Base-by-base conservation (phyloP, 192 early-diverging fungal genomes). In the Linnemannia elongata region DNA sequence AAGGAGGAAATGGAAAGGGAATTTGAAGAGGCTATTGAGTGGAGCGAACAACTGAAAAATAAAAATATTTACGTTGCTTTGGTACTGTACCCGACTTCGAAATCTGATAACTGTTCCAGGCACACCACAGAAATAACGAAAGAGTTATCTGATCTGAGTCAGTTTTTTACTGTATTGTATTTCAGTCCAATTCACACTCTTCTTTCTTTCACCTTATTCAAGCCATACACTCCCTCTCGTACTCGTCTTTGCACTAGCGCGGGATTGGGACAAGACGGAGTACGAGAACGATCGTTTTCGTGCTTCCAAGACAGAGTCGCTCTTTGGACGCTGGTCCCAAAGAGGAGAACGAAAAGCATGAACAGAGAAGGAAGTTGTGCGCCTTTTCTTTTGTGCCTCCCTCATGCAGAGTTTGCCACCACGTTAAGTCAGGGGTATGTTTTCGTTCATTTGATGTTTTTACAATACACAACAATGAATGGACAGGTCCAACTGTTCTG, bases 121-220 rank as follows among this genome's bases (percentile, higher is more conserved):
- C n/a, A 60, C 55, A 60, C n/a, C n/a, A 27, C n/a, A n/a, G 8
- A n/a, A 60, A 24, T 30, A 27, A 27, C 22, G 55, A 60, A 22
- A 60, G n/a, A 60, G 55, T 60, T 60, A 60, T 60, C 55, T 60
- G 55, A 60, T 60, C 55, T 60, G 55, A 60, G 55, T n/a, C n/a
- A n/a, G 24, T 17, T 24, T 24, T 24, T n/a, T 60, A 27, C 24
- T 60, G 7, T 27, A n/a, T 60, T 60, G 27, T 60, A 60, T 60
- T 60, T 27, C 24, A 4, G n/a, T n/a, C n/a, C n/a, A n/a, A n/a
- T n/a, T n/a, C n/a, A n/a, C n/a, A n/a, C n/a, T n/a, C n/a, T n/a
- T 60, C 24, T 9, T 18, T 55, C 17, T 55, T 60, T 60, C 55
- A 27, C 55, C 27, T n/a, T 24, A n/a, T 60, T 60, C n/a, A 1